Evolutionary conservation across 2,329 filamentous ascomycete species (phyloP), one percentile per base, ranked within the genome.

Genomic region (Pseudogymnoascus sp.): DNA sequence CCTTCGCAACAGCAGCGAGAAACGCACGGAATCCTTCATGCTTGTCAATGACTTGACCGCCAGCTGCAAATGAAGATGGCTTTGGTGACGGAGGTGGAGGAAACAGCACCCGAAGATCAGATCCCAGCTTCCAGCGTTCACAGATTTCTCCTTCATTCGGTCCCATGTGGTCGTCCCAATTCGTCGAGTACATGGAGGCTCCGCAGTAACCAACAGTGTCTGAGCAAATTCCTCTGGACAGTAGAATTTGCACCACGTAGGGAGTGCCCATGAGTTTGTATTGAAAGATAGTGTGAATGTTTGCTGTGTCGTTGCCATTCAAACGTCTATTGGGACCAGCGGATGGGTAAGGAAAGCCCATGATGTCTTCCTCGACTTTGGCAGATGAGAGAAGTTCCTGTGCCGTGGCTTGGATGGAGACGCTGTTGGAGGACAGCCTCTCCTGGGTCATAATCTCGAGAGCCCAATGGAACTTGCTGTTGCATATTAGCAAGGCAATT

Each of bases 161-260:
- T 25, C 38, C 40, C 63, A 64, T 62, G 11, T 62, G 21, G 28
- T 46, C 28, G 38, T 38, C 61, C 72, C 72, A 74, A 7, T 64
- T 56, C 2, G 63, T 68, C 61, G 71, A 67, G 40, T 67, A 72
- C 66, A 73, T 68, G 1, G 70, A 67, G 5, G 73, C 66, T 40
- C 68, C 65, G 9, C 68, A 67, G 42, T 62, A 62, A 14, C n/a
- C 6, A n/a, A 6, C 40, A 7, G 69, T 71, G n/a, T 66, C 61
- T 3, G 40, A 11, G 5, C 65, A 65, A 56, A 56, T 5, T 62
- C n/a, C 72, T 71, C 73, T 40, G 60, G 60, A n/a, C 70, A 68
- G 62, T 72, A 71, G 21, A 74, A 73, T 65, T 23, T 74, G 71
- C 2, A 74, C 53, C 36, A 71, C 62, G 62, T 71, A 71, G 8